Conservation (phyloP, 1,139 yeast genomes). For the Geotrichum siamense region DNA sequence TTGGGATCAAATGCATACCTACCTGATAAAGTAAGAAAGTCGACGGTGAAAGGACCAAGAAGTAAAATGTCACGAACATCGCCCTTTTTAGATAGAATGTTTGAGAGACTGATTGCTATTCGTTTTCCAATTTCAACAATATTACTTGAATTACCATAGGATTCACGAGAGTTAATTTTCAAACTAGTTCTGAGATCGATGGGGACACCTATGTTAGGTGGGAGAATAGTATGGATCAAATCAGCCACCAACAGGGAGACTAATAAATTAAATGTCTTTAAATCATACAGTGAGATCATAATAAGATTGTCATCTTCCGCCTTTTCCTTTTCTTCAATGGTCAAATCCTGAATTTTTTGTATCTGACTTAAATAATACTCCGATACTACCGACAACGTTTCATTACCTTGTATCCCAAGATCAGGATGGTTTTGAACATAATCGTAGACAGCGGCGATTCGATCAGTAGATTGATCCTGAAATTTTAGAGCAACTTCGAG, state of each 20-base stretch:
- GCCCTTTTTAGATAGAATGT: slow-evolving; percentile 56
- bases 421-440: neutral
- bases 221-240: slow-evolving; percentile 63
- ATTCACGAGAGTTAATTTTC: slow-evolving; percentile 3
- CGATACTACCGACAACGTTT: slow-evolving; percentile 3
- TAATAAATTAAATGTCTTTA: slow-evolving; percentile 61
- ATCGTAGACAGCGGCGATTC: slow-evolving; percentile 6
- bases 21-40: slow-evolving; percentile 52
- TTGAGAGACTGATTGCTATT: slow-evolving; percentile 41
- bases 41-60: slow-evolving; percentile 48
- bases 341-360: slow-evolving; percentile 10
- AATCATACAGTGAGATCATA: slow-evolving; percentile 74
- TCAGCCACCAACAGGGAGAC: slow-evolving; percentile 57
- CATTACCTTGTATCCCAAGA: neutral
- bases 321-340: slow-evolving; percentile 4
- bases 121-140: slow-evolving; percentile 33
- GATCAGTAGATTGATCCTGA: neutral
- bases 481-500: slow-evolving; percentile 6
- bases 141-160: slow-evolving; percentile 2
- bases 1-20: slow-evolving; percentile 40
- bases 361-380: slow-evolving; percentile 11
- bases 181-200: slow-evolving; percentile 44
- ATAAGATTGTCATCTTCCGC: slow-evolving; percentile 30
- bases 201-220: slow-evolving; percentile 56
- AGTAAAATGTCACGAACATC: slow-evolving; percentile 38